Base-by-base conservation (phyloP, 495 filamentous ascomycete species). In the Polyplosphaeria fusca region DNA sequence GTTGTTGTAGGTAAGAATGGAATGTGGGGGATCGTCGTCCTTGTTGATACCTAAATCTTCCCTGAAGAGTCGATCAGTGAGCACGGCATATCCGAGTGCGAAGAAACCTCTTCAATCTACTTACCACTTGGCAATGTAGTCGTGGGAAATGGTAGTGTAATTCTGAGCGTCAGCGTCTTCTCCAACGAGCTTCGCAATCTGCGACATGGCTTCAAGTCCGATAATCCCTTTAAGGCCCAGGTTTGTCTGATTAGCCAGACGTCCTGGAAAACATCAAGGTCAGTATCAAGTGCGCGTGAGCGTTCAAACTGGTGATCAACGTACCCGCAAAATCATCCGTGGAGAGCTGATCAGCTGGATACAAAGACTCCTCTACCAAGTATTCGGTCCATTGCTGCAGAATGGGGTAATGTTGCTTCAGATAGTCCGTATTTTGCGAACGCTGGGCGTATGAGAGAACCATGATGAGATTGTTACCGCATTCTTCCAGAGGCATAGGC, bases 361-460 rank as follows among this genome's bases (percentile, higher is more conserved):
- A 65, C 1, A 72, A 59, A 16, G 65, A 55, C 14, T 72, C 67
- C 18, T 58, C 39, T 38, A 72, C 60, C 1, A 72, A 53, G 42
- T 61, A 72, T 16, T 61, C 55, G 11, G 51, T 61, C 70, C 70
- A 72, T 52, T 72, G 70, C 27, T 64, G 54, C 7, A 72, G 52
- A 22, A 67, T 58, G 12, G 59, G 32, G 55, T 71, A 71, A 54
- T 72, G 67, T 9, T 63, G 18, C 18, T 32, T 47, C 19, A 82
- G 64, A 56, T 77, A 83, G 4, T 64, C 64, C 5, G 46, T 67
- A 54, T 82, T 71, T 2, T 70, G 60, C 5, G 79, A 69, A 16
- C 71, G 42, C 42, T 72, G 73, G 2, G 75, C 79, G 60, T 85
- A 86, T 1, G 81, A 60, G 12, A 72, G 55, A 7, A 64, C 50